Conservation (phyloP, 2,329 filamentous ascomycete genomes). For the Trichocomaceae sp. region DNA sequence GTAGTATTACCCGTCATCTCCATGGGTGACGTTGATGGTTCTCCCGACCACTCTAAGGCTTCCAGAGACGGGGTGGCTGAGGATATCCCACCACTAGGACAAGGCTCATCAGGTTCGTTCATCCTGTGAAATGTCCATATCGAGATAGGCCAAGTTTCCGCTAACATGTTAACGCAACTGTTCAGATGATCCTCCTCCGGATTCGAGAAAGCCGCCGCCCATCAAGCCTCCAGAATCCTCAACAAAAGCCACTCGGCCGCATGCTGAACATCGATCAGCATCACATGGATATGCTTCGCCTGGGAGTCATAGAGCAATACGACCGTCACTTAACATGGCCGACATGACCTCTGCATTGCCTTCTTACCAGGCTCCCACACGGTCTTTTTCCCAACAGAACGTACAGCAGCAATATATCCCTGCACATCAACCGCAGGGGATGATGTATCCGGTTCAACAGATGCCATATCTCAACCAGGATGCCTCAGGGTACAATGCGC, state of each 20-base stretch:
- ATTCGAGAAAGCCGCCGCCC: conserved; percentile 3
- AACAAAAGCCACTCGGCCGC: conserved; percentile 14
- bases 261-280: conserved; percentile 18
- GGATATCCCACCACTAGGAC: conserved; percentile 12
- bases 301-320: conserved; percentile 17
- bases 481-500: conserved; percentile 18
- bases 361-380: conserved; percentile 13
- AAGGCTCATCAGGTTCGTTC: conserved; percentile 12
- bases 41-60: conserved; percentile 18
- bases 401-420: conserved; percentile 24
- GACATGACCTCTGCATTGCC: conserved; percentile 27
- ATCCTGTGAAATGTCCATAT: background rate
- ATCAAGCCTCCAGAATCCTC: conserved; percentile 1
- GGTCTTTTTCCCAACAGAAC: conserved; percentile 22
- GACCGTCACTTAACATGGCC: conserved; percentile 24
- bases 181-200: conserved; percentile 3
- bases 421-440: conserved; percentile 20
- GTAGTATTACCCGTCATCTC: conserved; percentile 9
- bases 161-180: conserved; percentile 1
- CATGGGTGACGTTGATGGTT: conserved; percentile 28
- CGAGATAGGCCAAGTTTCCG: conserved; percentile 6
- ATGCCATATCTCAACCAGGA: conserved; percentile 13
- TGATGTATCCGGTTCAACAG: conserved; percentile 25
- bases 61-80: conserved; percentile 15
- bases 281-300: conserved; percentile 16